Percentiles rank a stretch among this genome's conserved stretches.
Conservation (phyloP, 495 filamentous ascomycete species). For the Trichocladium antarcticum region DNA sequence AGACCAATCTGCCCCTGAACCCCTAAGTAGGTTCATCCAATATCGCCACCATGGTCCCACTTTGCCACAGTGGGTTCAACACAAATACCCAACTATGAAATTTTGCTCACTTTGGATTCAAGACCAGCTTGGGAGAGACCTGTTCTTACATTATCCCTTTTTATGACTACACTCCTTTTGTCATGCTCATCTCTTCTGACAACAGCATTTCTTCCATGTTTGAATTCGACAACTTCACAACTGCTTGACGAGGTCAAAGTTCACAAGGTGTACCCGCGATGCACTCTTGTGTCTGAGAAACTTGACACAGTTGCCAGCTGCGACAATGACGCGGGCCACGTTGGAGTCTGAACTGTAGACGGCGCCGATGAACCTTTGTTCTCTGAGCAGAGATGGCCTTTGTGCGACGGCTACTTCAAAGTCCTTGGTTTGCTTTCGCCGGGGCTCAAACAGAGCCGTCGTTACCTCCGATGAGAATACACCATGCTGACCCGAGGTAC, state of each 20-base stretch:
- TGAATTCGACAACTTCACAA: conserved; percentile 6
- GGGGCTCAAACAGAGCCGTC: conserved; percentile 52
- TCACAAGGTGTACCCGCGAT: conserved; percentile 12
- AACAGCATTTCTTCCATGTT: background rate
- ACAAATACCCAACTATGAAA: no score
- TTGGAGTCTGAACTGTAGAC: conserved; percentile 2
- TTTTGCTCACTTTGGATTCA: no score
- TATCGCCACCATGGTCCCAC: no score
- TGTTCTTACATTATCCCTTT: no score
- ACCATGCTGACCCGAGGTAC: background rate
- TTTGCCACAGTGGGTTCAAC: no score
- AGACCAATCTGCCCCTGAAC: no score
- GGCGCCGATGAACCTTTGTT: conserved; percentile 5
- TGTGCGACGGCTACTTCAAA: conserved; percentile 66
- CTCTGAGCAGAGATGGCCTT: conserved; percentile 46
- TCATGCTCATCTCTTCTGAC: background rate
- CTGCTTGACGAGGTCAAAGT: background rate
- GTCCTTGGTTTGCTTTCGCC: conserved; percentile 59
- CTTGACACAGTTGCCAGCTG: background rate
- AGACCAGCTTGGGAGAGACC: no score
- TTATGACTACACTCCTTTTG: background rate
- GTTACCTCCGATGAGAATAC: background rate
- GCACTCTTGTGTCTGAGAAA: conserved; percentile 11
- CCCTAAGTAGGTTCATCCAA: no score
- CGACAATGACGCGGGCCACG: background rate